A percentile compares a stretch with the other conserved stretches of the same genome.
These are phyloP conservation scores for Ustilago shanxiensis DNA, from an alignment of 1,284 basidiomycete species.

Conservation along the genomic window DNA sequence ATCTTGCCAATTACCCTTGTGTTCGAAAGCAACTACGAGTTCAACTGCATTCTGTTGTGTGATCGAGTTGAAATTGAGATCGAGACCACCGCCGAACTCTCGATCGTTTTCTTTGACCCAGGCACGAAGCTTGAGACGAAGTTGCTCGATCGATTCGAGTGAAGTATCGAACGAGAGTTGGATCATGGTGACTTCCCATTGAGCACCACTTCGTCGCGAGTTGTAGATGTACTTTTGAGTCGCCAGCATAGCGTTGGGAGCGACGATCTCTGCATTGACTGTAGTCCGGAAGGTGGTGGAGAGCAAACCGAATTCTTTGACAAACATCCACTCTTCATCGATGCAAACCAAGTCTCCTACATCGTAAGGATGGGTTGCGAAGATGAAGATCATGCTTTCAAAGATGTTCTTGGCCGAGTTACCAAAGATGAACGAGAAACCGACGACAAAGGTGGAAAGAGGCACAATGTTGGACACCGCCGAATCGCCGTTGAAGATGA, in stretches of 20 bases:
- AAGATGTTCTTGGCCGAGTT: slow-evolving; percentile 85
- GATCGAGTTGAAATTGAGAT: slow-evolving; percentile 69
- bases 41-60: slow-evolving; percentile 65
- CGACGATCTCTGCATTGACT: slow-evolving; percentile 82
- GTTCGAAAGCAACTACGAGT: slow-evolving; percentile 78
- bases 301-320: slow-evolving; percentile 78
- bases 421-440: slow-evolving; percentile 75
- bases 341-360: slow-evolving; percentile 69
- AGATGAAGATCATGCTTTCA: slow-evolving; percentile 78
- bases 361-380: slow-evolving; percentile 74
- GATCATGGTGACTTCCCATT: slow-evolving; percentile 80
- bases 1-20: slow-evolving; percentile 86
- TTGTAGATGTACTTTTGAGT: slow-evolving; percentile 81
- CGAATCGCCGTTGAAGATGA: slow-evolving; percentile 81
- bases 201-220: slow-evolving; percentile 68
- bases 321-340: slow-evolving; percentile 69
- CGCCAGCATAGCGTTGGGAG: slow-evolving; percentile 82
- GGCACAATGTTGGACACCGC: slow-evolving; percentile 84
- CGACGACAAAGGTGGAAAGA: slow-evolving; percentile 79
- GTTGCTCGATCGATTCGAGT: slow-evolving; percentile 75
- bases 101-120: slow-evolving; percentile 79
- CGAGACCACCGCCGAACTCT: slow-evolving; percentile 70
- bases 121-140: slow-evolving; percentile 75
- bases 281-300: slow-evolving; percentile 83
- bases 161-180: slow-evolving; percentile 68